Evolutionary conservation across 768 basidiomycete genomes (phyloP).

Genomic region (Mrakia gelida): DNA sequence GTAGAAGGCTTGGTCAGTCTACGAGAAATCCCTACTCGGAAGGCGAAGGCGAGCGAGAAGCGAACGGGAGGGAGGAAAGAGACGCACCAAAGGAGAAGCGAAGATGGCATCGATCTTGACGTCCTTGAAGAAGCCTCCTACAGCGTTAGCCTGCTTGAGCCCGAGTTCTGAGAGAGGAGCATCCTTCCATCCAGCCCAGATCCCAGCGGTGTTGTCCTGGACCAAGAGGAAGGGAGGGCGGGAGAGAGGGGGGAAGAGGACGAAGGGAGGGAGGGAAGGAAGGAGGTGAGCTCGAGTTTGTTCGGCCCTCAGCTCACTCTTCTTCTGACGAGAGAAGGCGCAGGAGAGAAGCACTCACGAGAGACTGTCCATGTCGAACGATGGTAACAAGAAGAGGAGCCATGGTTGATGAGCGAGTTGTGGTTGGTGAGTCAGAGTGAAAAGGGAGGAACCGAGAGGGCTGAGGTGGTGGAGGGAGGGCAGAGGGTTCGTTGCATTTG

Average conservation of each 20-base stretch:
- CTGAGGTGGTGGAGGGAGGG: background rate
- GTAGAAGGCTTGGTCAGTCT: too few relatives aligned
- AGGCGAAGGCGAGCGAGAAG: too few relatives aligned
- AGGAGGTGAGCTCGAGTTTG: background rate
- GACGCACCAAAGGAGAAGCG: slow-evolving; percentile 64
- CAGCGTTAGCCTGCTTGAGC: slow-evolving; percentile 63
- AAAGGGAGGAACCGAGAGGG: background rate
- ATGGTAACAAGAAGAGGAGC: background rate
- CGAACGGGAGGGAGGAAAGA: background rate
- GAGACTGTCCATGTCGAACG: background rate
- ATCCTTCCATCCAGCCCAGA: slow-evolving; percentile 45
- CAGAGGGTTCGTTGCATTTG: background rate
- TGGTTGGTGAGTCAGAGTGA: background rate
- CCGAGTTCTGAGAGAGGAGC: slow-evolving; percentile 71
- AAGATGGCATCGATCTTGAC: slow-evolving; percentile 56
- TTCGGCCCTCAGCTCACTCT: too few relatives aligned
- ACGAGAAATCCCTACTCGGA: too few relatives aligned
- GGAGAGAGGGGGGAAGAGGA: background rate
- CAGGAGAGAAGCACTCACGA: background rate
- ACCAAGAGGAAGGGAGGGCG: background rate
- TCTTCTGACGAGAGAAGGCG: too few relatives aligned
- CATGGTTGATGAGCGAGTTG: background rate
- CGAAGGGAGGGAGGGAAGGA: too few relatives aligned
- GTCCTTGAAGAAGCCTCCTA: slow-evolving; percentile 54
- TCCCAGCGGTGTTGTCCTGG: background rate